These are phyloP conservation scores for Sonneratia caseolaris DNA, from an alignment of 345 rosid species.

Conservation along the genomic window DNA sequence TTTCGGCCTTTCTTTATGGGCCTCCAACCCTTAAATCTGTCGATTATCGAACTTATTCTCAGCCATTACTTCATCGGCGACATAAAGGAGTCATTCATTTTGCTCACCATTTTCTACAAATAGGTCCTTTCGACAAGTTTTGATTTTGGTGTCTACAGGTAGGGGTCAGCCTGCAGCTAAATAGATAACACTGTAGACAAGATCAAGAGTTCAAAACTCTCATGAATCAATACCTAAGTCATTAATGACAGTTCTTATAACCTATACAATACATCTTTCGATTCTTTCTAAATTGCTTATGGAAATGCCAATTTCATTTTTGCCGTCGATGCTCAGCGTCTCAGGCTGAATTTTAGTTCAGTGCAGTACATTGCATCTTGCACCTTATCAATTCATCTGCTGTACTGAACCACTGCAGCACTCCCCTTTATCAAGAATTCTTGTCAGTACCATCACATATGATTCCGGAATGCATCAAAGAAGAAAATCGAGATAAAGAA, in stretches of 20 bases:
- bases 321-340: neutral
- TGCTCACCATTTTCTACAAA: neutral
- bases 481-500: neutral
- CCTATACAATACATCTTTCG: no score
- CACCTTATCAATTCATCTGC: neutral
- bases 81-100: neutral
- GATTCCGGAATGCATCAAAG: neutral
- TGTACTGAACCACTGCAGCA: no score
- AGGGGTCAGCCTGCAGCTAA: neutral
- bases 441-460: neutral
- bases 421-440: no score
- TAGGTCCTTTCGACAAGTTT: neutral
- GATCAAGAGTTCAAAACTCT: no score
- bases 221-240: no score
- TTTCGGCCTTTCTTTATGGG: constrained; percentile 26
- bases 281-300: neutral
- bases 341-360: neutral
- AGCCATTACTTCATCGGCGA: neutral
- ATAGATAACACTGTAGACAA: no score
- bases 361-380: neutral
- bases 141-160: neutral
- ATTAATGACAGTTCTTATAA: no score
- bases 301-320: neutral
- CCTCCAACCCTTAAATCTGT: no score
- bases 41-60: neutral